Conservation (phyloP, 1,284 basidiomycete species). For the Pseudomicrostroma phylloplanum region DNA sequence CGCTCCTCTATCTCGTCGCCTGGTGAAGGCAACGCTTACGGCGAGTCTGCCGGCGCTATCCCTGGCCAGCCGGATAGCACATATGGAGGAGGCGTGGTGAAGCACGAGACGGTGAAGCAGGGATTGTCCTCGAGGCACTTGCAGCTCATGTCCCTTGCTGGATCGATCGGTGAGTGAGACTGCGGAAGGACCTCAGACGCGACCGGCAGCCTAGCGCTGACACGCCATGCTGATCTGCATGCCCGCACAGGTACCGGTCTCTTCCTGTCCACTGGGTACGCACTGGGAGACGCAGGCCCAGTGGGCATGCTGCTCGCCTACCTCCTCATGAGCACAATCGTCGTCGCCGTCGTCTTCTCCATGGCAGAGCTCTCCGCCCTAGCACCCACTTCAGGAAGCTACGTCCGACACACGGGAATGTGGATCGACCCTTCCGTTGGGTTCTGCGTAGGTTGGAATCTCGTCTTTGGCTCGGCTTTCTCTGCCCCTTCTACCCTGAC, state of each 20-base stretch:
- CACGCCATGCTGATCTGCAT: not conserved
- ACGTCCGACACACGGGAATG: constrained; percentile 6
- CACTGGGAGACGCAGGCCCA: not conserved
- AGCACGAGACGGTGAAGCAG: not conserved
- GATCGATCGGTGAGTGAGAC: not conserved
- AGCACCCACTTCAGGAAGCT: not conserved
- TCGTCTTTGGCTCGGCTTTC: not conserved
- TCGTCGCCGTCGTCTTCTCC: constrained; percentile 7
- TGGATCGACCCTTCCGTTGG: constrained; percentile 21
- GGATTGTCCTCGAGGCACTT: not conserved
- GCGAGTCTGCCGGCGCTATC: too few relatives aligned
- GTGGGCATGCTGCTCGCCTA: not conserved
- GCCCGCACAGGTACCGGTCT: not conserved
- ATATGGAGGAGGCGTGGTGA: not conserved
- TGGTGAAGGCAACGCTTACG: too few relatives aligned
- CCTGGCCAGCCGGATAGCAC: too few relatives aligned
- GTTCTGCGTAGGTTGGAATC: constrained; percentile 22
- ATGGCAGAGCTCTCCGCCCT: constrained; percentile 5
- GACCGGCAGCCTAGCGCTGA: too few relatives aligned
- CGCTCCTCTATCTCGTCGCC: too few relatives aligned
- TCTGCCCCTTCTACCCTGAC: constrained; percentile 64
- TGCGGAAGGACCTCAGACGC: not conserved
- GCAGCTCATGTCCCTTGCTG: not conserved
- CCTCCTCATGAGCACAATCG: constrained; percentile 2
- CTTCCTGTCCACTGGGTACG: not conserved